A percentile compares a stretch with the other conserved stretches of the same genome.
Conservation (phyloP, 2,329 filamentous ascomycete species). For the Penicillium sp. region DNA sequence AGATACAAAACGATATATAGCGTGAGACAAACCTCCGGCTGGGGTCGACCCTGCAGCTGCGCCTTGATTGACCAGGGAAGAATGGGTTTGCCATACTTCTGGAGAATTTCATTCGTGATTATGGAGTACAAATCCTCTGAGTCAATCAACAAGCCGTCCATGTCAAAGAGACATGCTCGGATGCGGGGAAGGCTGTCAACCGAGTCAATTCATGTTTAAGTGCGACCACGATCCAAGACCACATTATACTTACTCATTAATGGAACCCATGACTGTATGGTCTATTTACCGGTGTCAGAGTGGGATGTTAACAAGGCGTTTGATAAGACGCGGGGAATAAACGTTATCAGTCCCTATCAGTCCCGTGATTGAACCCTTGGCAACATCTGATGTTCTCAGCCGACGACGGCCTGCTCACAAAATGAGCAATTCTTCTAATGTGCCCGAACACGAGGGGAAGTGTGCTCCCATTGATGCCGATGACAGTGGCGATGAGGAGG, state of each 20-base stretch:
- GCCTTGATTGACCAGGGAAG: constrained; percentile 97
- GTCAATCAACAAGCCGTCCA: constrained; percentile 94
- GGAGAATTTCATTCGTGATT: constrained; percentile 78
- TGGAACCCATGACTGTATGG: constrained; percentile 11
- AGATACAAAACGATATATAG: neutral
- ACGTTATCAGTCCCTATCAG: constrained; percentile 21
- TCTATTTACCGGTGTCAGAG: neutral
- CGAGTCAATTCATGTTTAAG: constrained; percentile 1
- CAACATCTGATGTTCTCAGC: constrained; percentile 6
- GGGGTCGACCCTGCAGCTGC: constrained; percentile 69
- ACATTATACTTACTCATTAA: neutral
- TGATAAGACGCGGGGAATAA: constrained; percentile 14
- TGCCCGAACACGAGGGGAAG: constrained; percentile 2
- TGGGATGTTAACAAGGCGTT: constrained; percentile 6
- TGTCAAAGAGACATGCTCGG: constrained; percentile 93
- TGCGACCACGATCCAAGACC: neutral
- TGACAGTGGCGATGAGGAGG: constrained; percentile 39
- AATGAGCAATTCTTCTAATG: constrained; percentile 16
- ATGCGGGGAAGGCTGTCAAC: constrained; percentile 67
- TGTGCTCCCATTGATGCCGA: constrained; percentile 18
- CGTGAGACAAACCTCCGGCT: constrained; percentile 46
- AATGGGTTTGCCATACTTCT: constrained; percentile 66
- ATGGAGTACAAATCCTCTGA: constrained; percentile 86
- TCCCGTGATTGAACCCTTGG: constrained; percentile 19
- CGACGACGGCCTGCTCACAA: constrained; percentile 16